Evolutionary conservation across 352 stramenopile genomes (phyloP).

Genomic region (Proteromonas lacertae): DNA sequence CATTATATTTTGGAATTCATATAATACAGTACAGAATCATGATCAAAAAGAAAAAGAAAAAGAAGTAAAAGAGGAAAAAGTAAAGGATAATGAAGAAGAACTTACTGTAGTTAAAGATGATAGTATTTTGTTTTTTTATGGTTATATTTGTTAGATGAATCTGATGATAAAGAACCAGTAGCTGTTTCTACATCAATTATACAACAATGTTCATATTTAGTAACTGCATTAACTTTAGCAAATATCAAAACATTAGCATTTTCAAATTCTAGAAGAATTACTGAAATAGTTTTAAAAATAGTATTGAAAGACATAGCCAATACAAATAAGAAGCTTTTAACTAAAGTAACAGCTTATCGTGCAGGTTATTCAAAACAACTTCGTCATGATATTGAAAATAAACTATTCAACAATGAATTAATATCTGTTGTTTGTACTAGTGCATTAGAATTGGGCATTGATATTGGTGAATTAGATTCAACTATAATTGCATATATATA

Average conservation of each 20-base stretch:
- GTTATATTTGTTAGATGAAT: too few species aligned
- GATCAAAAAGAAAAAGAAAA: slow-evolving; percentile 4
- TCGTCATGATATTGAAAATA: slow-evolving; percentile 54
- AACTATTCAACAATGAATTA: slow-evolving; percentile 67
- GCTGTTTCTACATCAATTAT: too few species aligned
- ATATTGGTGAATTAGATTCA: slow-evolving; percentile 52
- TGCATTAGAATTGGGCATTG: slow-evolving; percentile 77
- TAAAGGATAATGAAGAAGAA: slow-evolving; percentile 10
- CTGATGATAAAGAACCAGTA: too few species aligned
- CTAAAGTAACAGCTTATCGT: slow-evolving; percentile 58
- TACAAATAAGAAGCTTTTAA: slow-evolving; percentile 13
- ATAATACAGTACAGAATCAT: too few species aligned
- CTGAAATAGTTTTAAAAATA: too few species aligned
- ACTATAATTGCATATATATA: slow-evolving; percentile 78
- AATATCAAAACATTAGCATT: too few species aligned
- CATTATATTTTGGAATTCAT: too few species aligned
- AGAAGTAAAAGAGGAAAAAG: slow-evolving; percentile 6
- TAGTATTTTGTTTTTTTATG: too few species aligned
- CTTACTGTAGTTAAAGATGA: too few species aligned
- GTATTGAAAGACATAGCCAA: slow-evolving; percentile 8
- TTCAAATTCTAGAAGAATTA: too few species aligned
- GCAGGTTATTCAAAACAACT: slow-evolving; percentile 63
- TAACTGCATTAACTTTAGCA: too few species aligned
- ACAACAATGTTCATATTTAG: too few species aligned
- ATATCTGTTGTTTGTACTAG: slow-evolving; percentile 72